These are phyloP conservation scores for Candida cerambycidarum DNA, from an alignment of 805 yeast species.

Conservation along the genomic window DNA sequence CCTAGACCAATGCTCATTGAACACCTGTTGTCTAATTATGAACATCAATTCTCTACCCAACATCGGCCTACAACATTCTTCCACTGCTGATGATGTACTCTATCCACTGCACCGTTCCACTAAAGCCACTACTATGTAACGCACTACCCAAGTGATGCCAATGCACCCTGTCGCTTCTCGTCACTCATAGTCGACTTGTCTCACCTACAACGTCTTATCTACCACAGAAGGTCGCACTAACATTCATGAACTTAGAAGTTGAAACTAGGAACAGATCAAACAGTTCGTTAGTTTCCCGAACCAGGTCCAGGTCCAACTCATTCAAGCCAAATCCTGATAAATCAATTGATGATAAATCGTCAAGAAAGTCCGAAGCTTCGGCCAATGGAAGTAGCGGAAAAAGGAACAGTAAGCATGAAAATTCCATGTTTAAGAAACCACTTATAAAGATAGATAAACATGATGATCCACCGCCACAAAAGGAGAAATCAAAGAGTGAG, in stretches of 20 bases:
- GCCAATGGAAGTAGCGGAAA: background rate
- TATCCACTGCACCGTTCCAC: too few relatives aligned
- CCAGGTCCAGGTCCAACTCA: slow-evolving; percentile 10
- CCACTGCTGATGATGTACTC: too few relatives aligned
- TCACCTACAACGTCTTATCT: background rate
- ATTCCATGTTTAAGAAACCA: background rate
- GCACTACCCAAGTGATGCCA: too few relatives aligned
- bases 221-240: background rate
- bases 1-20: too few relatives aligned
- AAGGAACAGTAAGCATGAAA: background rate
- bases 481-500: background rate
- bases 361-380: too few relatives aligned
- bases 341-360: background rate
- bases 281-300: slow-evolving; percentile 7
- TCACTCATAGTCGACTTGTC: too few relatives aligned
- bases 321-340: slow-evolving; percentile 3
- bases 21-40: too few relatives aligned
- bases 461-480: background rate
- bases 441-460: background rate
- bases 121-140: too few relatives aligned
- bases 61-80: too few relatives aligned
- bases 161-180: too few relatives aligned
- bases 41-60: too few relatives aligned
- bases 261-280: slow-evolving; percentile 9
- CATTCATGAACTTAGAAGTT: slow-evolving; percentile 8